A percentile compares a stretch with the other conserved stretches of the same genome.
Conservation (phyloP, 345 rosid genomes). For the Gossypium rotundifolium region DNA sequence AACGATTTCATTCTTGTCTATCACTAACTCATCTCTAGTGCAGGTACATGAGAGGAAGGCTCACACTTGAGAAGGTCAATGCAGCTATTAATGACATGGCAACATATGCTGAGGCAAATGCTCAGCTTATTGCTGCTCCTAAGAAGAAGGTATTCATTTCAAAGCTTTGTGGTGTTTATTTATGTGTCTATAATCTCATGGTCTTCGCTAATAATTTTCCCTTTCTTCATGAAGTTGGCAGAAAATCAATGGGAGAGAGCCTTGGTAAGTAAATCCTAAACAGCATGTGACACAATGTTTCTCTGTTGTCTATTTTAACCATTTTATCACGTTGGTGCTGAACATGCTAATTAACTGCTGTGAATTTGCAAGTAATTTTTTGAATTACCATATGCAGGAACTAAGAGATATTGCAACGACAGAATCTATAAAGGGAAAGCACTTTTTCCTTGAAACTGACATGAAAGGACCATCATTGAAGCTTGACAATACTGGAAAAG, state of each 20-base stretch:
- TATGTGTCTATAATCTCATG: constrained; percentile 10
- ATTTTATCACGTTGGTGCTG: background rate
- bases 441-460: constrained; percentile 82
- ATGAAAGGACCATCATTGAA: constrained; percentile 79
- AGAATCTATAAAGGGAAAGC: constrained; percentile 57
- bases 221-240: constrained; percentile 45
- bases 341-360: background rate
- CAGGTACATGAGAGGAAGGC: constrained; percentile 97
- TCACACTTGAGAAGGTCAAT: constrained; percentile 81
- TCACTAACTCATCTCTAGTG: background rate
- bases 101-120: constrained; percentile 74
- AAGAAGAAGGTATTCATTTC: constrained; percentile 61
- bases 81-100: constrained; percentile 90
- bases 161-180: background rate
- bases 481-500: constrained; percentile 91
- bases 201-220: constrained; percentile 11
- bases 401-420: constrained; percentile 69
- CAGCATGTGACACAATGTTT: background rate
- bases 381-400: constrained; percentile 40
- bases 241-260: constrained; percentile 90
- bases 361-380: constrained; percentile 6
- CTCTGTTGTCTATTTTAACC: background rate
- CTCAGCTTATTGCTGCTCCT: constrained; percentile 70
- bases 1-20: background rate
- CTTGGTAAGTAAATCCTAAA: constrained; percentile 45